A percentile compares a stretch with the other conserved stretches of the same genome.
Evolutionary conservation across 257 asterid species (phyloP).

Genomic region (Rubia yunnanensis): DNA sequence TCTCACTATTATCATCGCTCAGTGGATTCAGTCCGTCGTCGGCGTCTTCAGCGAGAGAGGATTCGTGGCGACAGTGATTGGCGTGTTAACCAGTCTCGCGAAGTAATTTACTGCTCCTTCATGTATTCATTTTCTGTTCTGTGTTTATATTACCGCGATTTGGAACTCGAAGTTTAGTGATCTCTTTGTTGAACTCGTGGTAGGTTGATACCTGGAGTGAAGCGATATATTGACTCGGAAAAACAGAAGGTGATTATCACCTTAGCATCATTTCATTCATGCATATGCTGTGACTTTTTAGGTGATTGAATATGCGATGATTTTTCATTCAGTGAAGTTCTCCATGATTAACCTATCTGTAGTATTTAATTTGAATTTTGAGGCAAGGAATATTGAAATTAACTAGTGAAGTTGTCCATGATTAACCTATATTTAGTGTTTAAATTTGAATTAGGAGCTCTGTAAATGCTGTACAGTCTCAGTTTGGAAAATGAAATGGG

Average conservation of each 20-base stretch:
- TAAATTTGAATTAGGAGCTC: too few species aligned
- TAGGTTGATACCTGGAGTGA: slow-evolving; percentile 86
- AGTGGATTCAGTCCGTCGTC: slow-evolving; percentile 32
- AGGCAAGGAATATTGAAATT: not conserved
- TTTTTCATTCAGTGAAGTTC: not conserved
- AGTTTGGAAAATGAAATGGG: not conserved
- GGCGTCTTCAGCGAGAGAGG: slow-evolving; percentile 55
- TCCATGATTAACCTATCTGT: not conserved
- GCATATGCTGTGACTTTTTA: not conserved
- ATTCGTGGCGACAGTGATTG: slow-evolving; percentile 42
- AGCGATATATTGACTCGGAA: slow-evolving; percentile 64
- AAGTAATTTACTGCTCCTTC: slow-evolving; percentile 45
- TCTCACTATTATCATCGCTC: slow-evolving; percentile 44
- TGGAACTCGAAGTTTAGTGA: not conserved
- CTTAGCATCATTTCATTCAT: not conserved
- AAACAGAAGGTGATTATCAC: slow-evolving; percentile 63
- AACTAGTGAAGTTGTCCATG: not conserved
- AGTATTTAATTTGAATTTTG: not conserved
- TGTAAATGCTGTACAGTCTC: too few species aligned
- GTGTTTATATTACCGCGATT: not conserved
- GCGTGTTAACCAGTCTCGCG: slow-evolving; percentile 38
- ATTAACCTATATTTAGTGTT: not conserved
- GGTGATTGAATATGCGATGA: not conserved
- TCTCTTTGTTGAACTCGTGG: not conserved
- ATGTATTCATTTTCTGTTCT: not conserved